These are phyloP conservation scores for Pseudevernia furfuracea DNA, from an alignment of 495 filamentous ascomycete species.

Conservation along the genomic window DNA sequence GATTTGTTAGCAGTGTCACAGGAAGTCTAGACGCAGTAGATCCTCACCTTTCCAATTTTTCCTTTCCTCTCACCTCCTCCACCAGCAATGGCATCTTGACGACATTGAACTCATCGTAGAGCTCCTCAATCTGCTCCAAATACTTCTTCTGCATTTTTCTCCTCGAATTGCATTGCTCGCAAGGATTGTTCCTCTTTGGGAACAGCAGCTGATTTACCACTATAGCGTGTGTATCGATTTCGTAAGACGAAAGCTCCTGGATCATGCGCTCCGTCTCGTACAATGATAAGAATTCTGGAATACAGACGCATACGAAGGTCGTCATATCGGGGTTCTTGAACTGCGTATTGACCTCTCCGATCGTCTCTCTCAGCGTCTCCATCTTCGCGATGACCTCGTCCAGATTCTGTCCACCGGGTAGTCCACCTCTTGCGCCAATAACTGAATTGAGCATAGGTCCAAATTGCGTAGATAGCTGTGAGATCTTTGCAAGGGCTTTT, in stretches of 20 bases:
- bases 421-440: conserved; percentile 69
- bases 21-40: not conserved
- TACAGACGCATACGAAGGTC: conserved; percentile 97
- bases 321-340: conserved; percentile 96
- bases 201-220: conserved; percentile 98
- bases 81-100: conserved; percentile 94
- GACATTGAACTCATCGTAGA: conserved; percentile 99
- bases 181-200: conserved; percentile 75
- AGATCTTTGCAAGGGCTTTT: conserved; percentile 94
- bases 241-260: conserved; percentile 87
- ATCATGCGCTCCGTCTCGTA: conserved; percentile 99
- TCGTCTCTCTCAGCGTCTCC: conserved; percentile 84
- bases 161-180: conserved; percentile 91
- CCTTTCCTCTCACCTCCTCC: conserved; percentile 92
- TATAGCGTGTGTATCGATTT: conserved; percentile 93
- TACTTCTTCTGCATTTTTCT: conserved; percentile 99
- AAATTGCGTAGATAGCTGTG: conserved; percentile 86
- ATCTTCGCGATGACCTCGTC: conserved; percentile 89
- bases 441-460: conserved; percentile 93
- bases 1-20: conserved; percentile 1
- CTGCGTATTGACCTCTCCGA: conserved; percentile 90
- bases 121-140: conserved; percentile 93
- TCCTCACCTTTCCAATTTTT: conserved; percentile 68
- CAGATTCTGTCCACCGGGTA: conserved; percentile 86
- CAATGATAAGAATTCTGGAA: conserved; percentile 91